Conservation (phyloP, 768 basidiomycete species). For the Mycena alexandri region DNA sequence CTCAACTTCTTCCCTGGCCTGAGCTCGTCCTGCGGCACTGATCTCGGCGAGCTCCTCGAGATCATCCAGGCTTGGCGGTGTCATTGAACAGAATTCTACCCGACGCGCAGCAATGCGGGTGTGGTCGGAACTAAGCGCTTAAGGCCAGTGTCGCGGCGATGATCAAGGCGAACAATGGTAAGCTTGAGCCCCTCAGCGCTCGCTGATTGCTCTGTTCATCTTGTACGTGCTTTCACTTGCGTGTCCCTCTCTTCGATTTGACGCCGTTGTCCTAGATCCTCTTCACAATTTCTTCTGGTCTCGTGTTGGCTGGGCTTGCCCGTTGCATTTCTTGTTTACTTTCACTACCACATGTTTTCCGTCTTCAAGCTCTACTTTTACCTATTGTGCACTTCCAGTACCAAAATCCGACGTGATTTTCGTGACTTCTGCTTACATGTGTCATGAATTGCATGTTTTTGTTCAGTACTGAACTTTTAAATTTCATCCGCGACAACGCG, state of each 20-base stretch:
- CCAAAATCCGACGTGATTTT: too few relatives aligned
- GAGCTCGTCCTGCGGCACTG: conserved; percentile 17
- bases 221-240: not conserved
- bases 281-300: too few relatives aligned
- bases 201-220: not conserved
- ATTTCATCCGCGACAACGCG: too few relatives aligned
- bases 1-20: conserved; percentile 17
- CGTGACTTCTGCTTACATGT: too few relatives aligned
- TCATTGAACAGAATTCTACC: conserved; percentile 11
- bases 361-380: too few relatives aligned
- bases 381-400: too few relatives aligned
- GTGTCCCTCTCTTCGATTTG: not conserved
- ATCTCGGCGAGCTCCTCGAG: conserved; percentile 22
- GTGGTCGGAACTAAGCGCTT: not conserved
- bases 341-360: too few relatives aligned
- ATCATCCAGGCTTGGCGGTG: conserved; percentile 23
- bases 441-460: too few relatives aligned
- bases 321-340: too few relatives aligned
- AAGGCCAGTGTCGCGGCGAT: conserved; percentile 9
- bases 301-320: too few relatives aligned
- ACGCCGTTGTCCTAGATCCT: too few relatives aligned
- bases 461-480: too few relatives aligned
- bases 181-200: conserved; percentile 14
- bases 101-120: conserved; percentile 15
- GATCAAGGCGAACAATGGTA: conserved; percentile 17